Percentiles rank a stretch among this genome's conserved stretches.
These are phyloP conservation scores for Arxiozyma bovina DNA, from an alignment of 1,139 yeast genomes.

Conservation along the genomic window DNA sequence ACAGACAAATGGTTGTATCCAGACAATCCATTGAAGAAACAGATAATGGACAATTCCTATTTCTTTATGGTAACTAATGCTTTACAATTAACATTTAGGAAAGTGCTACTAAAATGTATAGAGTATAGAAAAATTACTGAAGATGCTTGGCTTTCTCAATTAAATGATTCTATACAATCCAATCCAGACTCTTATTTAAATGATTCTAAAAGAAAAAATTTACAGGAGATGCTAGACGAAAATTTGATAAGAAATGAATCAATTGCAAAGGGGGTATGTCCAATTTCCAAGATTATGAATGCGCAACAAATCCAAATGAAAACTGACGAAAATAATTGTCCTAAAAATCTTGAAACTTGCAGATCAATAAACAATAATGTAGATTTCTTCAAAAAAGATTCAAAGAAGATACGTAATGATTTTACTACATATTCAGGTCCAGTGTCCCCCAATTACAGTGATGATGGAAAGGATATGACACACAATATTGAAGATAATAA, in stretches of 20 bases:
- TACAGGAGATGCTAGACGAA: background rate
- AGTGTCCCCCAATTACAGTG: background rate
- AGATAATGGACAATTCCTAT: conserved; percentile 9
- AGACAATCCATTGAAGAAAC: conserved; percentile 4
- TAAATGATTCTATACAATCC: background rate
- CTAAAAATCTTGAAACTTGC: background rate
- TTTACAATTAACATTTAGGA: conserved; percentile 12
- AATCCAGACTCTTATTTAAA: background rate
- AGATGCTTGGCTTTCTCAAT: conserved; percentile 11
- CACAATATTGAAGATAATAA: too few species aligned
- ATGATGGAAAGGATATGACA: background rate
- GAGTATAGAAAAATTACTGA: conserved; percentile 14
- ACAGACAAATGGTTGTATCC: conserved; percentile 10
- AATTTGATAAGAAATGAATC: background rate
- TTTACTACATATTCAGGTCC: background rate
- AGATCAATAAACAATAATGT: background rate
- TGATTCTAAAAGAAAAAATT: background rate
- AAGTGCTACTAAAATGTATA: conserved; percentile 13
- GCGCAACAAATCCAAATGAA: background rate
- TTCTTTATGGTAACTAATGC: conserved; percentile 9
- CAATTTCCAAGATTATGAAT: background rate
- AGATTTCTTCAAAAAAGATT: background rate
- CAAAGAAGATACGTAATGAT: background rate
- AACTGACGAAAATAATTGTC: background rate
- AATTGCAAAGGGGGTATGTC: background rate